These are phyloP conservation scores for Actinomortierella wolfii DNA, from an alignment of 371 early-diverging fungal species.

Conservation along the genomic window DNA sequence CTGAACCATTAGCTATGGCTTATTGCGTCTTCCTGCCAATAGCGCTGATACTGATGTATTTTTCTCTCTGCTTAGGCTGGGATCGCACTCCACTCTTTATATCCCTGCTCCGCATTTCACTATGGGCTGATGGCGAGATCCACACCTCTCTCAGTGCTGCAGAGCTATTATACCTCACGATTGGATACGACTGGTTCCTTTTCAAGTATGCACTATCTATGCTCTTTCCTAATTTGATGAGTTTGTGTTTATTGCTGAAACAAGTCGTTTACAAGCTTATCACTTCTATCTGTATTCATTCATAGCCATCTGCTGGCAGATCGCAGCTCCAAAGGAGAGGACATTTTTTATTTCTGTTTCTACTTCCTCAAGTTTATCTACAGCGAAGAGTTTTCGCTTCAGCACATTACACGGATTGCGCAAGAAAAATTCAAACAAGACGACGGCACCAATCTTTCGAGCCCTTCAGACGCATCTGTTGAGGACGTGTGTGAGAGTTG, in stretches of 20 bases:
- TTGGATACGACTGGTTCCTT: slow-evolving; percentile 46
- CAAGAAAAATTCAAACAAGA: too few species aligned
- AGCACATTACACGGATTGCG: neutral
- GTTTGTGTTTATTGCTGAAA: neutral
- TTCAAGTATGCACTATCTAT: slow-evolving; percentile 41
- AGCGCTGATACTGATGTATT: too few species aligned
- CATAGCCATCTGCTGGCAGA: slow-evolving; percentile 37
- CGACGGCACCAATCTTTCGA: too few species aligned
- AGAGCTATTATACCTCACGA: slow-evolving; percentile 40
- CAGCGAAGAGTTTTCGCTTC: slow-evolving; percentile 35
- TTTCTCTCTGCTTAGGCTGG: slow-evolving; percentile 25
- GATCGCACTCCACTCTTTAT: slow-evolving; percentile 45
- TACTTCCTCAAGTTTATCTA: slow-evolving; percentile 45
- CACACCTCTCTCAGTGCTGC: slow-evolving; percentile 42
- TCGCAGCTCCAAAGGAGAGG: slow-evolving; percentile 43
- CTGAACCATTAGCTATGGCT: too few species aligned
- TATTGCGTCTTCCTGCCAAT: too few species aligned
- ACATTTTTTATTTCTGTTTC: slow-evolving; percentile 46
- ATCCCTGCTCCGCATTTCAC: slow-evolving; percentile 38
- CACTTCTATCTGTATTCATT: neutral
- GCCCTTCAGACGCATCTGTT: too few species aligned
- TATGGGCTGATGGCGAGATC: slow-evolving; percentile 45
- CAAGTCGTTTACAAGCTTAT: too few species aligned
- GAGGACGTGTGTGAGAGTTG: too few species aligned
- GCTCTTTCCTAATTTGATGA: neutral